Conservation (phyloP, 805 yeast species). For the Cyberlindnera mycetangii region DNA sequence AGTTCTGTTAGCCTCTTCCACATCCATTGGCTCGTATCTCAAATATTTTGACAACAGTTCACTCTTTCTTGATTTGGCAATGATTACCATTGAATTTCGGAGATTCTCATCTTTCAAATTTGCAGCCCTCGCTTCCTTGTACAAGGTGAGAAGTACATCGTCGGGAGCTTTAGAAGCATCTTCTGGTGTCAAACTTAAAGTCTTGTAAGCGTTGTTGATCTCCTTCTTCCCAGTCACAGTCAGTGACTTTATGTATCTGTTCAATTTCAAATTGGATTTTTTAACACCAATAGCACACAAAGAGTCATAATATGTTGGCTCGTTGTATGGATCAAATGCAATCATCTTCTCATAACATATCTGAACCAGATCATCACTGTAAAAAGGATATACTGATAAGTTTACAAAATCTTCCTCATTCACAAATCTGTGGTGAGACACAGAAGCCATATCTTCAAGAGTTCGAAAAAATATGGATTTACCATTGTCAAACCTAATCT, state of each 20-base stretch:
- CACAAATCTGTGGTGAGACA: conserved; percentile 24
- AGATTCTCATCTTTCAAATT: conserved; percentile 29
- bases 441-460: conserved; percentile 31
- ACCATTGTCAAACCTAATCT: conserved; percentile 27
- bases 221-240: conserved; percentile 54
- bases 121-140: conserved; percentile 13
- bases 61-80: conserved; percentile 40
- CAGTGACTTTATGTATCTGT: conserved; percentile 42
- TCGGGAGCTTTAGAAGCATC: conserved; percentile 27
- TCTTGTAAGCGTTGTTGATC: conserved; percentile 35
- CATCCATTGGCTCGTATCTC: conserved; percentile 46
- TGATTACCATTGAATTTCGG: conserved; percentile 37
- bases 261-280: conserved; percentile 45
- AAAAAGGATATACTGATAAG: conserved; percentile 47
- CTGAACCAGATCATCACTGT: conserved; percentile 46
- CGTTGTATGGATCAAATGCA: conserved; percentile 40
- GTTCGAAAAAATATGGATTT: conserved; percentile 29
- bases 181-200: conserved; percentile 33
- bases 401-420: conserved; percentile 36
- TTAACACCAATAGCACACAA: conserved; percentile 47
- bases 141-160: conserved; percentile 31
- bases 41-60: conserved; percentile 33
- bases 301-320: conserved; percentile 57
- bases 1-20: conserved; percentile 45
- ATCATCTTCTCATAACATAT: conserved; percentile 43